Evolutionary conservation across 306 rosid genomes (phyloP).

Genomic region (Cucumis melo): DNA sequence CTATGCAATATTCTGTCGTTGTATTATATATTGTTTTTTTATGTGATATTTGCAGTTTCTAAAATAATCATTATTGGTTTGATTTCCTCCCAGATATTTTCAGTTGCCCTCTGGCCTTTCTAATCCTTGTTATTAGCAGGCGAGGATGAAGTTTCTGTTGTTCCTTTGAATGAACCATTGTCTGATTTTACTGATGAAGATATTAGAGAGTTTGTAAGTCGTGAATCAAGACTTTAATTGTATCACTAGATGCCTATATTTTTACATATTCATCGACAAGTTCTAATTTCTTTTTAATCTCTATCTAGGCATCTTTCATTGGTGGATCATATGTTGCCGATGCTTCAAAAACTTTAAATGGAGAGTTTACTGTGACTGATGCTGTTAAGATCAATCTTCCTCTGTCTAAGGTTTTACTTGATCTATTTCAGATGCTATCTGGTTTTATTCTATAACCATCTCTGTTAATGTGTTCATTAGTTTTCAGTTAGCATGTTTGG

Average conservation of each 20-base stretch:
- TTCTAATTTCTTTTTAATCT: not conserved
- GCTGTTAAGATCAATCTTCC: constrained; percentile 36
- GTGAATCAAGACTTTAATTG: not conserved
- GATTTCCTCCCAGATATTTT: not conserved
- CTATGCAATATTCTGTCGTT: not conserved
- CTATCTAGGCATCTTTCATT: constrained; percentile 60
- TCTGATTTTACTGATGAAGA: constrained; percentile 40
- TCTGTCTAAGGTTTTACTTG: too few relatives aligned
- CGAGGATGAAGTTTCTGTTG: constrained; percentile 47
- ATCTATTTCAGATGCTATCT: too few relatives aligned
- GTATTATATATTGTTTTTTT: not conserved
- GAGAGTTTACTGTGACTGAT: constrained; percentile 54
- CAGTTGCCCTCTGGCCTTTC: not conserved
- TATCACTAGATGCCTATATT: not conserved
- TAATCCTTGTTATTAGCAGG: constrained; percentile 28
- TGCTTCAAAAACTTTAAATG: constrained; percentile 39
- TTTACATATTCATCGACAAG: not conserved
- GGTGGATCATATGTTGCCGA: constrained; percentile 67
- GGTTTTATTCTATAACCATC: too few relatives aligned
- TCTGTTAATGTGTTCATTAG: too few relatives aligned
- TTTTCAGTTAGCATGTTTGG: too few relatives aligned
- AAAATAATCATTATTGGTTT: not conserved
- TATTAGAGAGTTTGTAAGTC: constrained; percentile 63
- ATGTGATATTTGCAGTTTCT: not conserved
- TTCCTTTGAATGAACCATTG: constrained; percentile 56